Evolutionary conservation across 139 green algal species (phyloP).

Genomic region (Asterochloris erici): DNA sequence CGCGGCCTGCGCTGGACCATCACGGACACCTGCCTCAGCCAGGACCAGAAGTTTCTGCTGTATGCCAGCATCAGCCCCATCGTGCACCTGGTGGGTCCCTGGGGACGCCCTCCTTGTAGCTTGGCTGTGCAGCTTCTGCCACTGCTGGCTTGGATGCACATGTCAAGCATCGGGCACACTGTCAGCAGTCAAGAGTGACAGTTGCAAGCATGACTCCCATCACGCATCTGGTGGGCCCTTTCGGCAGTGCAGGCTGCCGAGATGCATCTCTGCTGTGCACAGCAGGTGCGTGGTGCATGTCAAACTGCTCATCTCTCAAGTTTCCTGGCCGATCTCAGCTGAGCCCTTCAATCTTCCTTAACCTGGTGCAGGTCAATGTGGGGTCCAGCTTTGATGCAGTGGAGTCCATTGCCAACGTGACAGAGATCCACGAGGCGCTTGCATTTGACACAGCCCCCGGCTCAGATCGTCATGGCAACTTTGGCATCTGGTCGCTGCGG

Average conservation of each 20-base stretch:
- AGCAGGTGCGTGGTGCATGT: neutral
- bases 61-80: conserved; percentile 73
- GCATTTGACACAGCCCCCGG: conserved; percentile 42
- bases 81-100: conserved; percentile 59
- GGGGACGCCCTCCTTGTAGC: too few relatives aligned
- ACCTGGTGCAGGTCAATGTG: conserved; percentile 45
- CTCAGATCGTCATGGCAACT: conserved; percentile 9
- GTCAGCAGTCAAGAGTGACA: neutral
- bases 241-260: neutral
- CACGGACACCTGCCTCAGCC: conserved; percentile 77
- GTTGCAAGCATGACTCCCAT: neutral
- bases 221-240: neutral
- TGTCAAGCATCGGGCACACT: neutral
- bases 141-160: neutral
- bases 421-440: conserved; percentile 67
- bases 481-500: conserved; percentile 61
- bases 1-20: conserved; percentile 70
- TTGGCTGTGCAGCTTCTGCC: too few relatives aligned
- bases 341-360: neutral
- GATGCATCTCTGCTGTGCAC: neutral
- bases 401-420: conserved; percentile 46
- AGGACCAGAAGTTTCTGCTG: conserved; percentile 73
- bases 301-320: neutral
- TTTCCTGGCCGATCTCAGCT: neutral
- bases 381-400: conserved; percentile 28